Percentiles rank a stretch among this genome's conserved stretches.
Evolutionary conservation across 257 asterid species (phyloP).

Genomic region (Eucommia ulmoides): DNA sequence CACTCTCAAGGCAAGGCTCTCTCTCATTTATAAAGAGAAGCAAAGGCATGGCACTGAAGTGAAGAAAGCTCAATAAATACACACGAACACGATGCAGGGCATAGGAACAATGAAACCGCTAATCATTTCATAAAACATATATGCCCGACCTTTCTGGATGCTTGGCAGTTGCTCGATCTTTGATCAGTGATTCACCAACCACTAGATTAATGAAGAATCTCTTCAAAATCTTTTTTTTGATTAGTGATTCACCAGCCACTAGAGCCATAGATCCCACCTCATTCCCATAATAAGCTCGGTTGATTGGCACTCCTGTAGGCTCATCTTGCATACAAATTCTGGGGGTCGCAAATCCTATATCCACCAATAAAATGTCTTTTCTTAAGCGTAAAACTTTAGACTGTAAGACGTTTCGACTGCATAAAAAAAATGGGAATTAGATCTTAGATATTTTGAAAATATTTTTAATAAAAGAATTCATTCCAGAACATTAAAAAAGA

Average conservation of each 20-base stretch:
- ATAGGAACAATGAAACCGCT: no score
- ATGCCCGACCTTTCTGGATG: no score
- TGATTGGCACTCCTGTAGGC: constrained; percentile 5
- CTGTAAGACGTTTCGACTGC: not conserved
- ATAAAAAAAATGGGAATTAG: not conserved
- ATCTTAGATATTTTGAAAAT: not conserved
- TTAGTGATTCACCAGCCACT: not conserved
- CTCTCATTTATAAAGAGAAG: no score
- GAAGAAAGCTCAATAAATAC: no score
- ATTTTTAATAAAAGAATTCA: no score
- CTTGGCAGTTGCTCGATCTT: not conserved
- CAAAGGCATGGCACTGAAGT: no score
- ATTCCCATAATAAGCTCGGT: not conserved
- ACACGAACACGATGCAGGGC: no score
- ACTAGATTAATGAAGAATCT: no score
- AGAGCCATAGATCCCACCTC: not conserved
- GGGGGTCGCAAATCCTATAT: not conserved
- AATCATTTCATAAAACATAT: no score
- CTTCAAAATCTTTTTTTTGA: no score
- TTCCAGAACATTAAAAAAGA: no score
- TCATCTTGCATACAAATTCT: constrained; percentile 8
- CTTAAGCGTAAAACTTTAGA: not conserved
- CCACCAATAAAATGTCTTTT: not conserved
- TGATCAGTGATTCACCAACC: not conserved
- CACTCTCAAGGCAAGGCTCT: no score